phyloP scores from a whole-genome alignment of 805 yeast species.

The Clavispora vitiphila region DNA sequence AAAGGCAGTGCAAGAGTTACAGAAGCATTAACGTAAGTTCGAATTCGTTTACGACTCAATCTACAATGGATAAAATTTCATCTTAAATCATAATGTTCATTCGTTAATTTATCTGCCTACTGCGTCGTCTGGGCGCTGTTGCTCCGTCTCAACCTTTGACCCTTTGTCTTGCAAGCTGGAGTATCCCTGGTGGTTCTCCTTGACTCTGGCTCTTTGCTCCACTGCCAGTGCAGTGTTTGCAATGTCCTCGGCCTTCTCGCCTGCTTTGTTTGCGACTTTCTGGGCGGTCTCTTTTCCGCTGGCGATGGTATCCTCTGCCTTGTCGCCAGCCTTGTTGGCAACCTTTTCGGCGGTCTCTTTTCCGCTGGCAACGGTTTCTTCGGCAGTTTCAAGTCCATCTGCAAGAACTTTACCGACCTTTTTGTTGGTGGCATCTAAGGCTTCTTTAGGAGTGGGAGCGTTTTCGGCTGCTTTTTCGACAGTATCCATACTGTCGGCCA shows the following conservation, averaged over 20 bases:
- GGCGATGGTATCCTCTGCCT: conserved; percentile 40
- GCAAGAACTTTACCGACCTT: conserved; percentile 29
- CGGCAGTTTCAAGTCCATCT: conserved; percentile 27
- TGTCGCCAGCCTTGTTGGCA: conserved; percentile 27
- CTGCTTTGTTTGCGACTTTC: conserved; percentile 7
- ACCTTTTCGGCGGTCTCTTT: too few species aligned
- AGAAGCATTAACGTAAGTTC: conserved; percentile 4
- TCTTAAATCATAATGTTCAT: not conserved
- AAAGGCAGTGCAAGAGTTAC: conserved; percentile 7
- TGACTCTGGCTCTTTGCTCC: conserved; percentile 19
- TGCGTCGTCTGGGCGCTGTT: conserved; percentile 45
- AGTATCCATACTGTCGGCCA: conserved; percentile 29
- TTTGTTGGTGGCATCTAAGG: conserved; percentile 23
- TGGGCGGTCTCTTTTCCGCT: conserved; percentile 36
- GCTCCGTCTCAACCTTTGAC: conserved; percentile 36
- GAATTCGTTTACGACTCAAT: too few species aligned
- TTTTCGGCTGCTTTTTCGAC: conserved; percentile 21
- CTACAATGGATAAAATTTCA: too few species aligned
- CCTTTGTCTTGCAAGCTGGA: conserved; percentile 41
- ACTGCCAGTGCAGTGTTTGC: conserved; percentile 5
- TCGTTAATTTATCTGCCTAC: conserved; percentile 15
- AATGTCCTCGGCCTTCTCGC: conserved; percentile 2
- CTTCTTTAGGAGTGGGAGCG: conserved; percentile 20
- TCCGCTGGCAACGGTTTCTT: conserved; percentile 23
- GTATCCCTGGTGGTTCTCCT: conserved; percentile 31